Base-by-base conservation (phyloP, 768 basidiomycete species). In the Podaxis mareebaensis region DNA sequence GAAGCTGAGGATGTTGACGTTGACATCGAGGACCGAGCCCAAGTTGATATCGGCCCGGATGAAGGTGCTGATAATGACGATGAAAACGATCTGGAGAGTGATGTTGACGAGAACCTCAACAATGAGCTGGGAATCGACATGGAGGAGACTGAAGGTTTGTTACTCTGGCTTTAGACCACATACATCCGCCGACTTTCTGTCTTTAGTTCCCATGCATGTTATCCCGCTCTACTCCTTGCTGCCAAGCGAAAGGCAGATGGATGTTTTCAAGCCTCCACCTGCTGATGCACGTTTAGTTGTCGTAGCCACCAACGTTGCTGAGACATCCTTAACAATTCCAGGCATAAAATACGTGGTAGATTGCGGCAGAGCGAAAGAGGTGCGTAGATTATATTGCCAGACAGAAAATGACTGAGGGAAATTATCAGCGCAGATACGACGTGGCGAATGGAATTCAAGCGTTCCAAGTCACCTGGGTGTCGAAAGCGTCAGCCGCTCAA, bases 261-360 rank as follows among this genome's bases (percentile, higher is more conserved):
- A 82, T 20, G 96, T 98, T 2, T 99, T 99, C 72, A 78, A 88
- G 64, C 79, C 89, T 0, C 94, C 96, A 12, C 97, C 97, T 3
- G 75, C 80, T 4, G 92, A 89, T 4, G 78, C 81, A 64, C 91
- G 97, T 39, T 82, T 99, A 3, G 95, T 99, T 13, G 94, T 99
- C 15, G 89, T 99, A 4, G 87, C 96, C 1, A 99, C 96, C 1
- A 98, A 99, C 72, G 91, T 98, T 28, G 96, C 96, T 1, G 96
- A 99, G 73, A 99, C 96, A 0, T 97, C 96, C 6, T 79, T 99
- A 36, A 99, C 96, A 0, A 99, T 99, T 64, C 96, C 96, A 26
- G 93, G 92, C 5, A 96, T 99, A 69, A 91, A 93, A 15, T 99
- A 99, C 75, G 96, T 99, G n/a, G 87, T 99, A 30, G 96, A 99